phyloP scores from a whole-genome alignment of 352 stramenopile genomes.

The Pythium myriotylum region DNA sequence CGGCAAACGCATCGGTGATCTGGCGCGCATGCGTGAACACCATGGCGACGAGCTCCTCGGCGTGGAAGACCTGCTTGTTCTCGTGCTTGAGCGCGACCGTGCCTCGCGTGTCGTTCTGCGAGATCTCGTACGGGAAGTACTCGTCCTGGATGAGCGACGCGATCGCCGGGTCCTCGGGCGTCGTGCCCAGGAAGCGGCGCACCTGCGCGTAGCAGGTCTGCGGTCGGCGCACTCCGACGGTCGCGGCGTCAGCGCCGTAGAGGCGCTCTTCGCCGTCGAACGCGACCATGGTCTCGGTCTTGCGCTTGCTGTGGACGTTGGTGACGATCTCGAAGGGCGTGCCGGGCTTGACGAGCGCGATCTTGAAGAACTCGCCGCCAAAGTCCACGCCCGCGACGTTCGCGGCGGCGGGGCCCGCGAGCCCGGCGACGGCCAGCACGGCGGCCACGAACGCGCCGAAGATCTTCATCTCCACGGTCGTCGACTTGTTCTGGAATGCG shows the following conservation, averaged over 20 bases:
- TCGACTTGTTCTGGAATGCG: conserved; percentile 11
- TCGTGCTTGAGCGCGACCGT: conserved; percentile 63
- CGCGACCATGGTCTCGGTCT: conserved; percentile 94
- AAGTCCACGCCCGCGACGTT: conserved; percentile 94
- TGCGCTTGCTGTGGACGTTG: conserved; percentile 98
- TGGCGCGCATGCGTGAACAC: conserved; percentile 92
- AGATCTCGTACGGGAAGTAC: conserved; percentile 82
- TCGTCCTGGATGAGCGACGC: conserved; percentile 59
- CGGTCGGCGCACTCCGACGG: conserved; percentile 91
- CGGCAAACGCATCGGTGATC: conserved; percentile 74
- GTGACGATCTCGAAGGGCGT: conserved; percentile 97
- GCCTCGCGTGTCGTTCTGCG: conserved; percentile 80
- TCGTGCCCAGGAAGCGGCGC: conserved; percentile 88
- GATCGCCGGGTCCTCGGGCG: conserved; percentile 74
- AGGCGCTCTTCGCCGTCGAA: conserved; percentile 93
- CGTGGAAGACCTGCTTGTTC: conserved; percentile 75
- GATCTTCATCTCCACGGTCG: conserved; percentile 13
- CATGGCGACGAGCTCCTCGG: conserved; percentile 97
- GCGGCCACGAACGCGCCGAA: conserved; percentile 14
- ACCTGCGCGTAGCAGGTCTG: conserved; percentile 91
- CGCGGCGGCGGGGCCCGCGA: conserved; percentile 23
- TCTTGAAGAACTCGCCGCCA: conserved; percentile 91
- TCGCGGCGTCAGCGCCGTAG: conserved; percentile 95
- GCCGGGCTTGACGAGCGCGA: conserved; percentile 90
- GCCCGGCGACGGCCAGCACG: conserved; percentile 34